Evolutionary conservation across 257 asterid genomes (phyloP).

Genomic region (Nicotiana noctiflora): DNA sequence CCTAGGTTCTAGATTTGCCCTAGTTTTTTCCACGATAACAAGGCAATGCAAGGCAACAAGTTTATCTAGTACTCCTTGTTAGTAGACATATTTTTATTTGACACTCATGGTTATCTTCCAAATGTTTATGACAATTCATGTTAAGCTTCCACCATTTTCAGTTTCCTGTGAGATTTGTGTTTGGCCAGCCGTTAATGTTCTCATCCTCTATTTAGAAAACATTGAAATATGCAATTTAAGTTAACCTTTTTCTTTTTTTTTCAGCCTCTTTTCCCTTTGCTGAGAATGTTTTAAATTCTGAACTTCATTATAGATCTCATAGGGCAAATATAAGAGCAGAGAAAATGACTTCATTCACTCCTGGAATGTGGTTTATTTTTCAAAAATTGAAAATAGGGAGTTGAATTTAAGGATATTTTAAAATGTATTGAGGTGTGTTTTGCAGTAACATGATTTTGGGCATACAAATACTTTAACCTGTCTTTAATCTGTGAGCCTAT

Average conservation of each 20-base stretch:
- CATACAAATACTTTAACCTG: background rate
- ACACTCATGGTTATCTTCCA: background rate
- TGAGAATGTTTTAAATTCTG: too few species aligned
- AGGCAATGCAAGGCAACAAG: background rate
- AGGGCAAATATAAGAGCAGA: too few species aligned
- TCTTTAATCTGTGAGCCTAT: background rate
- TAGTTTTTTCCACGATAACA: background rate
- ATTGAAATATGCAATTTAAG: background rate
- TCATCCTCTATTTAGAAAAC: background rate
- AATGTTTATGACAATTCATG: background rate
- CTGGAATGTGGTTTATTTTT: too few species aligned
- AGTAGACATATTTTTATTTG: background rate
- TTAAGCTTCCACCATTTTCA: background rate
- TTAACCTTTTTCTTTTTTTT: background rate
- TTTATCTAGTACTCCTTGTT: background rate
- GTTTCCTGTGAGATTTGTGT: background rate
- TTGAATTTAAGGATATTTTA: too few species aligned
- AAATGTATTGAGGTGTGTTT: background rate
- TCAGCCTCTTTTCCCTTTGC: background rate
- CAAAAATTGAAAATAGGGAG: too few species aligned
- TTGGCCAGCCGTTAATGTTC: conserved; percentile 1
- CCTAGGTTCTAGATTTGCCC: background rate
- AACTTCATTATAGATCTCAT: too few species aligned
- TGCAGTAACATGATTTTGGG: background rate
- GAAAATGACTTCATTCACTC: too few species aligned